Evolutionary conservation across 2,329 filamentous ascomycete species (phyloP), one percentile per base, ranked within the genome.

Genomic region (Hymenoscyphus albidus): DNA sequence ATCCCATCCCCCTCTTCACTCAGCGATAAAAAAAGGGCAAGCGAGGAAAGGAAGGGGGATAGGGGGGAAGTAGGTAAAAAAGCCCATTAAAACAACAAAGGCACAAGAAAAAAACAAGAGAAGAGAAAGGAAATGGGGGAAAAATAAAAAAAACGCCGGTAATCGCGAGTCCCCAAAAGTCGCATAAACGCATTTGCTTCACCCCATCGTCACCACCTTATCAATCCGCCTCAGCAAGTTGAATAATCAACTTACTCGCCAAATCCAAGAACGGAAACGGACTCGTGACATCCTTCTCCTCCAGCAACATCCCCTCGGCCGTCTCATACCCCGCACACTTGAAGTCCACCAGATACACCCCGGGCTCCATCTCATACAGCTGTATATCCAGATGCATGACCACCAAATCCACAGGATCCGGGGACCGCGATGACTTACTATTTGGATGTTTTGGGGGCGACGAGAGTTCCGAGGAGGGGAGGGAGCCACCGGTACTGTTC

Each of bases 281-380:
- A 75, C 91, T 96, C 56, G 92, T 94, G 68, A 97, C 92, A 74
- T 96, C 91, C 83, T 98, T 98, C 79, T 97, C 93, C 73, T 95
- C 92, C 60, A 93, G 80, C 60, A 89, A 80, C 69, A 89, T 86
- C 59, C 94, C 89, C 63, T 95, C 82, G 13, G 81, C 74, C 58
- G 84, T 92, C 79, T 99, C 95, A 78, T 99, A 99, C 22, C 95
- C 95, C 14, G 95, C 93, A 76, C 94, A 98, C 76, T 97, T 98
- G 82, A 99, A 99, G 77, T 99, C 95, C 59, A 99, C 95, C 68
- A 99, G 88, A 77, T 94, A 98, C 70, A 95, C 94, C 63, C 91
- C 90, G 64, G 88, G 87, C 76, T 98, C 94, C 81, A 98, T 93
- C 74, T 93, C 90, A 78, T 97, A 97, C 61, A 97, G 88, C 76